phyloP scores from a whole-genome alignment of 2,329 filamentous ascomycete genomes.

The Mariannaea elegans region DNA sequence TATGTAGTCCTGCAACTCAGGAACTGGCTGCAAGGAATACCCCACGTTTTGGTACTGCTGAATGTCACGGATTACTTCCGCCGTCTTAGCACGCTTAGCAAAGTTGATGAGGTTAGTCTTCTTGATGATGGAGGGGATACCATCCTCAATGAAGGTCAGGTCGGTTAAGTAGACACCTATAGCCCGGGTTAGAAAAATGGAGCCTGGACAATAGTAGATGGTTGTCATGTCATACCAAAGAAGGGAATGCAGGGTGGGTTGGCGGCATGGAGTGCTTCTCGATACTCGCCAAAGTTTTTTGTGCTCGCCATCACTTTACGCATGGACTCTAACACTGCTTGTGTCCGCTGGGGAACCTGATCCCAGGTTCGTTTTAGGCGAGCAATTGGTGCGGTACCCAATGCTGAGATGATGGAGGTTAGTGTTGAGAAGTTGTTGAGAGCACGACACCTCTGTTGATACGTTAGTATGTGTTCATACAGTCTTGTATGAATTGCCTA shows the following conservation, averaged over 20 bases:
- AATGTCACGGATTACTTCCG: slow-evolving; percentile 97
- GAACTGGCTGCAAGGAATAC: slow-evolving; percentile 89
- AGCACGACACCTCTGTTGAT: slow-evolving; percentile 81
- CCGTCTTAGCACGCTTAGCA: slow-evolving; percentile 96
- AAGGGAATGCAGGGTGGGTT: slow-evolving; percentile 98
- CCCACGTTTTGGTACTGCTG: slow-evolving; percentile 98
- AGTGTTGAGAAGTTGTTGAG: slow-evolving; percentile 98
- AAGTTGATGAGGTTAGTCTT: slow-evolving; percentile 98
- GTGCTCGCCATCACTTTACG: slow-evolving; percentile 94
- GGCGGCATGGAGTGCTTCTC: slow-evolving; percentile 89
- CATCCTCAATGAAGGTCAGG: slow-evolving; percentile 97
- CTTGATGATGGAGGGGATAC: slow-evolving; percentile 95
- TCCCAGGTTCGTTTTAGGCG: slow-evolving; percentile 94
- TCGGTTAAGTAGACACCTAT: slow-evolving; percentile 95
- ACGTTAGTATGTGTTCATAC: slow-evolving; percentile 34
- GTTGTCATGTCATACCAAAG: slow-evolving; percentile 72
- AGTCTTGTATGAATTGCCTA: not conserved
- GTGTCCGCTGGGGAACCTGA: slow-evolving; percentile 87
- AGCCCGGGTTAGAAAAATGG: not conserved
- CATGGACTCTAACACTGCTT: slow-evolving; percentile 85
- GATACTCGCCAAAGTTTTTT: slow-evolving; percentile 97
- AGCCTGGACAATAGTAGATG: not conserved
- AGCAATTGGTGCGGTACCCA: slow-evolving; percentile 94
- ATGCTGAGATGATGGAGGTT: slow-evolving; percentile 95
- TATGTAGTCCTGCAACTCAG: slow-evolving; percentile 96